phyloP scores from a whole-genome alignment of 2,329 filamentous ascomycete genomes.

The Colletotrichum zoysiae region DNA sequence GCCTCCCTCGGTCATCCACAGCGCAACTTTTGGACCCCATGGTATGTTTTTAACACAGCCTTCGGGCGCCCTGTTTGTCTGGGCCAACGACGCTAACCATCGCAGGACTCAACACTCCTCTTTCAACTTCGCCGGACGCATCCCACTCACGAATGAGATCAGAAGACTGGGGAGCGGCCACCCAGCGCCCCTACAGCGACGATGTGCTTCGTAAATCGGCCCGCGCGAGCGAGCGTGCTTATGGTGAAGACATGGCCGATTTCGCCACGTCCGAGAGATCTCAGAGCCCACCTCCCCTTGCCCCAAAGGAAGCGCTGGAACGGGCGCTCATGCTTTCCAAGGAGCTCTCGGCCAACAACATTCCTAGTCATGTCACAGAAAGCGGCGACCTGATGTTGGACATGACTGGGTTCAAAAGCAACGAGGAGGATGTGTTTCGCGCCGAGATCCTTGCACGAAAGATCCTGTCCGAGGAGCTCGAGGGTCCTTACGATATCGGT shows the following conservation, averaged over 20 bases:
- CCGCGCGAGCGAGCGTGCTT: conserved; percentile 53
- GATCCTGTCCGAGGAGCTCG: conserved; percentile 90
- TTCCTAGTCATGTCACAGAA: conserved; percentile 92
- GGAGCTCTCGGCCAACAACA: conserved; percentile 89
- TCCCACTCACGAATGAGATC: conserved; percentile 60
- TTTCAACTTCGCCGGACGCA: conserved; percentile 66
- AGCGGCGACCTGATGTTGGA: conserved; percentile 96
- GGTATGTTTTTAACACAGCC: conserved; percentile 44
- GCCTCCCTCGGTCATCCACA: conserved; percentile 57
- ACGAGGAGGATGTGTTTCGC: conserved; percentile 89
- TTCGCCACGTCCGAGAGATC: conserved; percentile 69
- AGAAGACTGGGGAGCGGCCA: conserved; percentile 63
- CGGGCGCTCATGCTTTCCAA: conserved; percentile 88
- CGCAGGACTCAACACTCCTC: conserved; percentile 65
- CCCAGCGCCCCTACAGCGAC: conserved; percentile 65
- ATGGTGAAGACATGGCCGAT: conserved; percentile 52
- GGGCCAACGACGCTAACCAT: neutral
- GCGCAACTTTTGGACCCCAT: conserved; percentile 48
- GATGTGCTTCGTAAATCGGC: conserved; percentile 64
- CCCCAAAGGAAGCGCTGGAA: conserved; percentile 80
- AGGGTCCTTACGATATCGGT: conserved; percentile 96
- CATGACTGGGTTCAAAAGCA: conserved; percentile 97
- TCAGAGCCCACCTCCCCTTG: conserved; percentile 81
- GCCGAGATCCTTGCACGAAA: conserved; percentile 95
- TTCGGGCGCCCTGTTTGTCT: neutral